These are phyloP conservation scores for Yarrowia galli DNA, from an alignment of 1,139 yeast species.

Conservation along the genomic window DNA sequence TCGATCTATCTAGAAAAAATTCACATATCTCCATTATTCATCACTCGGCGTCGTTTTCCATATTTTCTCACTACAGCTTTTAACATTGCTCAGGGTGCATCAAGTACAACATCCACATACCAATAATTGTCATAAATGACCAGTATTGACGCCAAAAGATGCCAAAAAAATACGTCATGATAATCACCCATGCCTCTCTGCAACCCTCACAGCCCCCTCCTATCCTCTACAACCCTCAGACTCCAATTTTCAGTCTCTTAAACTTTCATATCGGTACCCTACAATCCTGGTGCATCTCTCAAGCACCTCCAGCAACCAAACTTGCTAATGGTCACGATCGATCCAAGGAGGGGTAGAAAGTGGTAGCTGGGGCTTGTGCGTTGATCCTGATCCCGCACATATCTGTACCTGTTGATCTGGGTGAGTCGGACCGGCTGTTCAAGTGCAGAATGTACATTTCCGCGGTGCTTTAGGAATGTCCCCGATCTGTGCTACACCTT, in stretches of 20 bases:
- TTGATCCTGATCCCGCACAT: neutral
- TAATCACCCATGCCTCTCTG: neutral
- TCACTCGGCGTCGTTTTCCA: too few relatives aligned
- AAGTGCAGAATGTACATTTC: too few relatives aligned
- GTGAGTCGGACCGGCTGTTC: neutral
- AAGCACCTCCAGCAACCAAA: neutral
- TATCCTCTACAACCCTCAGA: neutral
- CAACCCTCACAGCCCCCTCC: neutral
- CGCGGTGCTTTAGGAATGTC: too few relatives aligned
- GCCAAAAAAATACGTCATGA: neutral
- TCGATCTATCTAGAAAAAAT: too few relatives aligned
- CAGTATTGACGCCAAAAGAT: neutral
- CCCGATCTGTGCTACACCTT: too few relatives aligned
- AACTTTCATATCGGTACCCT: conserved; percentile 12
- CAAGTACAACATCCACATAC: too few relatives aligned
- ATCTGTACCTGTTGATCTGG: neutral
- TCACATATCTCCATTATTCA: too few relatives aligned
- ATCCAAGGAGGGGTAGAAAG: neutral
- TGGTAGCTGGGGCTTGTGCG: neutral
- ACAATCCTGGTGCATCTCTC: too few relatives aligned
- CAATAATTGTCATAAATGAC: too few relatives aligned
- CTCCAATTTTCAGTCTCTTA: neutral
- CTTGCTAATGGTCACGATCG: neutral
- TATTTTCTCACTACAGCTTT: too few relatives aligned
- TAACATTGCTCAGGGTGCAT: too few relatives aligned